Base-by-base conservation (phyloP, 257 asterid genomes). In the Cynanchum wilfordii region DNA sequence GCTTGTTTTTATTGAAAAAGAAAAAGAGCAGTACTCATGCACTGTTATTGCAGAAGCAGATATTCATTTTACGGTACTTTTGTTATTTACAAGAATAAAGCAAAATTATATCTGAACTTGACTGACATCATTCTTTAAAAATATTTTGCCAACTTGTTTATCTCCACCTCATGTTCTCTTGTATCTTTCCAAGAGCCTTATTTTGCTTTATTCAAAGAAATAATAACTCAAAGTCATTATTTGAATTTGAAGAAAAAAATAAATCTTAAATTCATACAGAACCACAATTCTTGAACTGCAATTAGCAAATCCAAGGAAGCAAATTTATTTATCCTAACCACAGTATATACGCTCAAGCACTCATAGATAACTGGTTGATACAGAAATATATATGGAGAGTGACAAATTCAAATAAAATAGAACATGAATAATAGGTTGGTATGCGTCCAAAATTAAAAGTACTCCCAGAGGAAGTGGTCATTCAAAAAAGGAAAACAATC, bases 401-500 rank as follows among this genome's bases (percentile, higher is more conserved):
- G 12, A 29, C 44, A 60, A 60, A 29, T 6, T 51, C 30, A 12
- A 27, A 13, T 58, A 33, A 16, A 30, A 30, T 11, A 16, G 47
- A 30, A 15, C 45, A 17, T 22, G 8, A 19, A 19, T 33, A 63
- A 17, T 33, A 36, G 17, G 25, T 2, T 1, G 20, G 27, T 4
- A 30, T 12, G 1, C 36, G 3, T 25, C 13, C 22, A 63, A 4
- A 33, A 2, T 29, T 15, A 29, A 2, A 60, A 60, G 44, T 1
- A 60, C 10, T 63, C 47, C 68, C n/a, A 33, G 68, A 33, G 15
- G 17, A 63, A 17, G 68, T 33, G 47, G 33, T 63, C 68, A 63
- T 36, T 17, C 68, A 16, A 25, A 19, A 19, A 63, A 7, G 68
- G 68, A 36, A 63, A 36, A 36, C 7, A 3, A 63, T 33, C 47